Base-by-base conservation (phyloP, 306 rosid genomes). In the Carpinus viminea region DNA sequence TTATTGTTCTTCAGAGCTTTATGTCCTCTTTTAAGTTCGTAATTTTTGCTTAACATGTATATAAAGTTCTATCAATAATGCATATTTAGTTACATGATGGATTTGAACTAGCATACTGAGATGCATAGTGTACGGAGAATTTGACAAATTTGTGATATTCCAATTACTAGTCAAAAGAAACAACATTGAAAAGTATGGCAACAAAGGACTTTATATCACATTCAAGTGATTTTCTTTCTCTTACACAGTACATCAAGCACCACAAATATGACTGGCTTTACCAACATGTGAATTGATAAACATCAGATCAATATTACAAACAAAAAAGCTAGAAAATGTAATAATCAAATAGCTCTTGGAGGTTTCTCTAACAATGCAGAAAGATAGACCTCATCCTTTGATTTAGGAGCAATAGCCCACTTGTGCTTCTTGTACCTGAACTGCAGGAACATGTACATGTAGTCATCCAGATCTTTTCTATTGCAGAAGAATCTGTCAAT, bases 331-430 rank as follows among this genome's bases (percentile, higher is more conserved):
- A 53, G 31, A 17, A 75, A 38, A 34, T 64, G 18, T 66, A 75
- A 77, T 89, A 75, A 77, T 89, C 81, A 96, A 68, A 93, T 90
- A 60, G 93, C 97, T 80, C 99, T 90, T 11, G 99, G 92, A 80
- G 98, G 97, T 82, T 93, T 96, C 85, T 93, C 96, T 65, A 96
- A 79, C 90, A 96, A 74, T 74, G 98, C 99, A 45, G 97, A 96
- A 62, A 93, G 86, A 81, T 87, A 91, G 45, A 93, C 87, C 81
- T 93, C 96, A 72, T 90, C 90, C 60, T 86, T 89, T 48, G 98
- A 91, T 86, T 93, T 95, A 2, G 92, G 89, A 81, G 93, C 87
- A 56, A 87, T 17, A 77, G 79, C 83, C 99, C 97, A 93, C 79
- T 80, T 93, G 74, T 91, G 96, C 77, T 91, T 93, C 91, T 85